phyloP scores from a whole-genome alignment of 2,329 filamentous ascomycete species.

The Aspergillus puulaauensis region DNA sequence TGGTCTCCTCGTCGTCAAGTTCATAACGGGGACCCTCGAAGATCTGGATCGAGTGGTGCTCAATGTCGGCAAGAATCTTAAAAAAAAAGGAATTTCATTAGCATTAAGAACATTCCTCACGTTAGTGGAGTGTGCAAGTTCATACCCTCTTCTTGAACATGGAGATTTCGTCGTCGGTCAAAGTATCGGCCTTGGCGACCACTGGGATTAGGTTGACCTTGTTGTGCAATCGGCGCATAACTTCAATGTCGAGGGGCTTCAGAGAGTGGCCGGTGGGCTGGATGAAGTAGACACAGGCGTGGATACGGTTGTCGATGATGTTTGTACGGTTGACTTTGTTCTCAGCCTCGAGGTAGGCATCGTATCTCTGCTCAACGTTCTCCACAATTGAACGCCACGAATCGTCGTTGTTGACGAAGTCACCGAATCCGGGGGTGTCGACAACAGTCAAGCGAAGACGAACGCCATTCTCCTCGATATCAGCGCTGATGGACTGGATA shows the following conservation, averaged over 20 bases:
- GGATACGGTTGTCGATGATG: constrained; percentile 98
- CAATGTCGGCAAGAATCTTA: constrained; percentile 94
- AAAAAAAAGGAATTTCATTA: constrained; percentile 20
- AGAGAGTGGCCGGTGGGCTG: constrained; percentile 97
- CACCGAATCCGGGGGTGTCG: constrained; percentile 95
- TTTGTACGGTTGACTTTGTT: constrained; percentile 99
- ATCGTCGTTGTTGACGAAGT: constrained; percentile 99
- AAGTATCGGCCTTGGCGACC: constrained; percentile 96
- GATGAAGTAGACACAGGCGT: constrained; percentile 99
- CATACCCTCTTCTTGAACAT: constrained; percentile 95
- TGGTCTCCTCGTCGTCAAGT: constrained; percentile 98
- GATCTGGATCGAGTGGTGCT: constrained; percentile 96
- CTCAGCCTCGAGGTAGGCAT: constrained; percentile 97
- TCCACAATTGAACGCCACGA: constrained; percentile 99
- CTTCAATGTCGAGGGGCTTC: constrained; percentile 98
- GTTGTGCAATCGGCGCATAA: constrained; percentile 98
- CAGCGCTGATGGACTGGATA: constrained; percentile 91
- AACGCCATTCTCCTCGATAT: constrained; percentile 98
- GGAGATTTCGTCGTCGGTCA: constrained; percentile 93
- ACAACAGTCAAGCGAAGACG: constrained; percentile 95
- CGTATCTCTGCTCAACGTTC: constrained; percentile 99
- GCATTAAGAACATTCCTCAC: constrained; percentile 7
- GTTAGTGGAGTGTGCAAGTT: not conserved
- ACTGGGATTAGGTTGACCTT: constrained; percentile 99
- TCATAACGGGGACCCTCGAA: constrained; percentile 98